phyloP scores from a whole-genome alignment of 768 basidiomycete genomes.

The Guyanaporus albipodus region DNA sequence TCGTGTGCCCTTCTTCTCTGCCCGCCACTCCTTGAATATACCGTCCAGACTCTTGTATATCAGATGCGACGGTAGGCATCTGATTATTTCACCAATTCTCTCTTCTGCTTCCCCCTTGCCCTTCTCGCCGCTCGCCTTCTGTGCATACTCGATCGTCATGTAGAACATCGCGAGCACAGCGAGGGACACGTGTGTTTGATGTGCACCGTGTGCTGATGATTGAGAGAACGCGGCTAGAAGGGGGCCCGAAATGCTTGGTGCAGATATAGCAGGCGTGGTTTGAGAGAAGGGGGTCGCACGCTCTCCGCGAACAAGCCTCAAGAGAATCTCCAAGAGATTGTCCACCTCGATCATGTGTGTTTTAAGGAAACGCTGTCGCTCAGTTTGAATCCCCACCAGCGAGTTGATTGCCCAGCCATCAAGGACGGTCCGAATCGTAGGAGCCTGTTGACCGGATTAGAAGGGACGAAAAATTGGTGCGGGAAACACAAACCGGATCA shows the following conservation, averaged over 20 bases:
- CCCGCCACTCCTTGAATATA: conserved; percentile 90
- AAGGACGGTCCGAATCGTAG: conserved; percentile 86
- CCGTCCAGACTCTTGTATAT: conserved; percentile 91
- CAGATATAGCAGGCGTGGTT: conserved; percentile 55
- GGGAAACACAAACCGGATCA: conserved; percentile 69
- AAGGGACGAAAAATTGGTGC: not conserved
- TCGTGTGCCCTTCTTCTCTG: conserved; percentile 72
- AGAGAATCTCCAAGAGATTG: conserved; percentile 88
- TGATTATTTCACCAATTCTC: conserved; percentile 82
- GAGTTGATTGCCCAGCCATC: conserved; percentile 90
- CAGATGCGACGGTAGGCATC: conserved; percentile 81
- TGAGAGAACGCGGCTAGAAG: conserved; percentile 65
- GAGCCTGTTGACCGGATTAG: conserved; percentile 51
- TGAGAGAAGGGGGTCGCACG: conserved; percentile 70
- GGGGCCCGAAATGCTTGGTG: conserved; percentile 63
- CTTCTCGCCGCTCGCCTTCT: conserved; percentile 61
- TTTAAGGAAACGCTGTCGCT: conserved; percentile 84
- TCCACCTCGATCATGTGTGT: conserved; percentile 84
- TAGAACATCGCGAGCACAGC: conserved; percentile 91
- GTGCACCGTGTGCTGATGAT: conserved; percentile 76
- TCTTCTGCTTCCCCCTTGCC: conserved; percentile 72
- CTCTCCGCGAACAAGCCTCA: conserved; percentile 89
- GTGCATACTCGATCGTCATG: conserved; percentile 78
- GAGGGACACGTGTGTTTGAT: conserved; percentile 93
- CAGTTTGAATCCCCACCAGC: conserved; percentile 64